Base-by-base conservation (phyloP, 2,329 filamentous ascomycete species). In the Botrytis squamosa region DNA sequence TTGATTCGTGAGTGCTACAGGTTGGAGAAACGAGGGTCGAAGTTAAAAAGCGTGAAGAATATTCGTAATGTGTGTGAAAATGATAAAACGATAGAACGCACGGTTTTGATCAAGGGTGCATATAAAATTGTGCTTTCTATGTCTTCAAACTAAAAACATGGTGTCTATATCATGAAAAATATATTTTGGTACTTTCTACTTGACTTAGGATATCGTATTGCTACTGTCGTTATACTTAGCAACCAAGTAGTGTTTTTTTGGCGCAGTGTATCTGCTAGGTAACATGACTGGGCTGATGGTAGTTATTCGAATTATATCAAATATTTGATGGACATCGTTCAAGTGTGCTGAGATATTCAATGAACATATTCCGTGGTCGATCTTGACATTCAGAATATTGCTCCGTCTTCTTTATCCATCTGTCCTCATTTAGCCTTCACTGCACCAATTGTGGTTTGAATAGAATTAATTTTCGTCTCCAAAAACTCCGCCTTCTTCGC, bases 381-480 rank as follows among this genome's bases (percentile, higher is more conserved):
- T 62, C 9, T 62, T 22, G 36, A 62, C 36, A 62, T 62, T 14
- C 9, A 22, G 12, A 16, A 25, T 25, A 29, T 40, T 29, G 18
- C 18, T 7, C 18, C 49, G 14, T 44, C 29, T 20, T 44, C 20
- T 0, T n/a, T 12, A 25, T 33, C 5, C 49, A 36, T n/a, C 38
- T 38, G 29, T 22, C 12, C 12, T 66, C 38, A 55, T 52, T 72
- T 72, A 1, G 49, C 7, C 40, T 73, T 69, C 52, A 14, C 36
- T 3, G 14, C 22, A 16, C 52, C 65, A 16, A 69, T 40, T 4
- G 73, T 77, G 1, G 84, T 85, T 70, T 85, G 81, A 14, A 86
- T 80, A 0, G 82, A 80, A 68, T 85, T 84, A 74, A 88, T 85
- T 73, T 85, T 88, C 0, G 87, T 84, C 7, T 83, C 83, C 62